Conservation (phyloP, 1,139 yeast species). For the Keqinozyma sinolaborantium region DNA sequence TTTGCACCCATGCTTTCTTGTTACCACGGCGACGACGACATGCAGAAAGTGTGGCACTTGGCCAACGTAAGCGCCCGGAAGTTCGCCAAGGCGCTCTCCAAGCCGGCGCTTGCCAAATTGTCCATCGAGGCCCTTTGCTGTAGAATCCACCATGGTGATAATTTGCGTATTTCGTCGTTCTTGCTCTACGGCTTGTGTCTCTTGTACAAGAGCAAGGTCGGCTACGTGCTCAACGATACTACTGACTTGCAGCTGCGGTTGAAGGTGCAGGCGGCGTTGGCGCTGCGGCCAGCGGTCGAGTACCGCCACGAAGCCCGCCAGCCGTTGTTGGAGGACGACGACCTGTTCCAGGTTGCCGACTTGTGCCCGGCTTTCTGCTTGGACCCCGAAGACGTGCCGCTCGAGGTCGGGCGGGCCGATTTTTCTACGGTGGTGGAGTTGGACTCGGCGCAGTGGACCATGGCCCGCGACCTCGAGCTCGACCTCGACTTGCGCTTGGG, state of each 20-base stretch:
- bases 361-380: background rate
- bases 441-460: too few species aligned
- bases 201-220: conserved; percentile 49
- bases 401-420: too few species aligned
- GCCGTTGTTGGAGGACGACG: background rate
- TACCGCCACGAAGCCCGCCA: too few species aligned
- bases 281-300: too few species aligned
- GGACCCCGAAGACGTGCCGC: background rate
- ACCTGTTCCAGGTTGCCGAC: background rate
- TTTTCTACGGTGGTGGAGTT: too few species aligned
- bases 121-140: background rate
- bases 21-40: background rate
- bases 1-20: conserved; percentile 1
- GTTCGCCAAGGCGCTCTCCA: conserved; percentile 35
- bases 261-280: too few species aligned
- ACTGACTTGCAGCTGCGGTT: conserved; percentile 7
- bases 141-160: background rate
- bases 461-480: background rate
- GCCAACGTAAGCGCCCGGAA: conserved; percentile 21
- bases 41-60: conserved; percentile 4
- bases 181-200: conserved; percentile 56
- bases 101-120: conserved; percentile 8
- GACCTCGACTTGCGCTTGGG: background rate
- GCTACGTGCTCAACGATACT: conserved; percentile 38
- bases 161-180: conserved; percentile 36